phyloP scores from a whole-genome alignment of 208 protist genomes.

The Borovskyia barvae region DNA sequence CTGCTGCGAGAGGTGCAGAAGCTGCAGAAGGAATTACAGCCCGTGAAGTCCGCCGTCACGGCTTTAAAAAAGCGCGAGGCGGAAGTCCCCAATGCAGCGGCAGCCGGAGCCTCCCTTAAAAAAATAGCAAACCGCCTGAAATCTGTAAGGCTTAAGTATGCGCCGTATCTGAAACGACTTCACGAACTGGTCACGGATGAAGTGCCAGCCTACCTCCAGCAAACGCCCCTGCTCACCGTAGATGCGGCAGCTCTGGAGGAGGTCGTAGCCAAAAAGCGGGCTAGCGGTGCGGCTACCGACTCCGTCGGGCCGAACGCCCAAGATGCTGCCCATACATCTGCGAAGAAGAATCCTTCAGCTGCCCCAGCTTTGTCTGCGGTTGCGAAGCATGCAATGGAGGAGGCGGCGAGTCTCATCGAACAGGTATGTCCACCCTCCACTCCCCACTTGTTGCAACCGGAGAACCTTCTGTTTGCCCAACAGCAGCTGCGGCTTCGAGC shows the following conservation, averaged over 20 bases:
- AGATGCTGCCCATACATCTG: too few species aligned
- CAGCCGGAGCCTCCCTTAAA: conserved; percentile 63
- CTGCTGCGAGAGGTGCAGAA: conserved; percentile 72
- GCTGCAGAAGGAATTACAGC: conserved; percentile 73
- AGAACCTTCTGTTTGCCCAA: conserved; percentile 41
- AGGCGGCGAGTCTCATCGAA: conserved; percentile 24
- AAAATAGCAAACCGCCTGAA: conserved; percentile 61
- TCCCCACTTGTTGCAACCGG: conserved; percentile 50
- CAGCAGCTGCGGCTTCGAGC: conserved; percentile 58
- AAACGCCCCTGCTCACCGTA: conserved; percentile 36
- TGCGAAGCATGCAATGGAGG: conserved; percentile 1
- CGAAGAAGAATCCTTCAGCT: neutral
- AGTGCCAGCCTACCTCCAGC: conserved; percentile 42
- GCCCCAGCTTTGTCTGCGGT: neutral
- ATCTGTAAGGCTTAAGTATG: conserved; percentile 57
- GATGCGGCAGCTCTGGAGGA: neutral
- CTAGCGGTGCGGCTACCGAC: neutral
- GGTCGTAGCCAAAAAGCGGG: neutral
- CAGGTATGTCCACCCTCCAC: conserved; percentile 56
- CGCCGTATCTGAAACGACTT: conserved; percentile 28
- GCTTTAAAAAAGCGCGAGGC: conserved; percentile 66
- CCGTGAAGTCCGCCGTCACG: conserved; percentile 66
- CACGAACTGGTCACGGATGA: conserved; percentile 38
- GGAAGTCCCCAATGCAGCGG: conserved; percentile 47
- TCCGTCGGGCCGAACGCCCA: too few species aligned